Percentiles rank a stretch among this genome's conserved stretches.
Evolutionary conservation across 164 flowering plant genomes (phyloP).

Genomic region (Warburgia ugandensis): DNA sequence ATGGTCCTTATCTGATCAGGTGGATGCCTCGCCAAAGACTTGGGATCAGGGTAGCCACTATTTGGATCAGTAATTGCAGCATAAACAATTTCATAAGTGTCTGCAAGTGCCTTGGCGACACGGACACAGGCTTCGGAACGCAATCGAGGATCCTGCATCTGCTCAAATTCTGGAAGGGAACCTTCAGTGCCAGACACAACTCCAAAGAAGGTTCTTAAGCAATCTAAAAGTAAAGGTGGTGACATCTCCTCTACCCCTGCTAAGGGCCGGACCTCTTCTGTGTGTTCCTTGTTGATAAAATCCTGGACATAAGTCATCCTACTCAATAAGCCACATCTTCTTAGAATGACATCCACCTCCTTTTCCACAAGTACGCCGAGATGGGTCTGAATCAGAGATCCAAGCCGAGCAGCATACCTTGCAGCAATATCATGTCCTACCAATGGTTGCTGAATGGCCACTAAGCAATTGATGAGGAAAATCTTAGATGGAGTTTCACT

Average conservation of each 20-base stretch:
- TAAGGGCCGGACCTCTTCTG: constrained; percentile 27
- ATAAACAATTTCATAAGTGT: constrained; percentile 69
- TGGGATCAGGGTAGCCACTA: constrained; percentile 75
- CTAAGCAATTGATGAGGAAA: constrained; percentile 89
- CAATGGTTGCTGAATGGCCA: constrained; percentile 84
- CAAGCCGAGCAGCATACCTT: constrained; percentile 55
- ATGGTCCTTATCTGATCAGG: constrained; percentile 92
- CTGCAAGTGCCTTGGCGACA: constrained; percentile 64
- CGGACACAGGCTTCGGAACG: constrained; percentile 62
- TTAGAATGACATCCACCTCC: constrained; percentile 66
- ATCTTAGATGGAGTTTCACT: constrained; percentile 70
- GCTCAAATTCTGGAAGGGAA: constrained; percentile 87
- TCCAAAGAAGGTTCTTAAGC: constrained; percentile 68
- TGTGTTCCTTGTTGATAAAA: constrained; percentile 18
- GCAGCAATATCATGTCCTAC: constrained; percentile 65
- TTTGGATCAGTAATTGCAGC: constrained; percentile 68
- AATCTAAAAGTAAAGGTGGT: constrained; percentile 60
- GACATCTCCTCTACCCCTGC: constrained; percentile 65
- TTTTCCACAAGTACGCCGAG: constrained; percentile 51
- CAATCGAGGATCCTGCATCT: constrained; percentile 73
- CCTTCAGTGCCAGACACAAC: constrained; percentile 72
- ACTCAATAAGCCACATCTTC: constrained; percentile 55
- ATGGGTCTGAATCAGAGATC: constrained; percentile 58
- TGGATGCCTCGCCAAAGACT: constrained; percentile 87
- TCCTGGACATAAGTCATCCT: constrained; percentile 55